Base-by-base conservation (phyloP, 352 stramenopile genomes). In the Phytophthora ohioensis region DNA sequence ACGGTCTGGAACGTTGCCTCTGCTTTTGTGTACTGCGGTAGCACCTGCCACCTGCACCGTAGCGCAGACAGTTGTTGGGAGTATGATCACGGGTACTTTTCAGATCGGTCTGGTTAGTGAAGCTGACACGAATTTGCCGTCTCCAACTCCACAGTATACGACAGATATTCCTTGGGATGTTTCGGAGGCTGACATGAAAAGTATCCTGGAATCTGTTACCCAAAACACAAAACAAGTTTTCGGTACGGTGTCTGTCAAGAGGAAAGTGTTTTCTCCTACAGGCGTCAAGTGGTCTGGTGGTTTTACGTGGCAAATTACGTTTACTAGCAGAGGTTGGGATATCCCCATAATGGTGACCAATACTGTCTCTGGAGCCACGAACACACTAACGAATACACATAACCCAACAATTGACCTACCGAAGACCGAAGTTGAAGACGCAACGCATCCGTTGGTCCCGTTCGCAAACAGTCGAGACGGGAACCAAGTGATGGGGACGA, bases 281-380 rank as follows among this genome's bases (percentile, higher is more conserved):
- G 83, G 74, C 2, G 84, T 85, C 57, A 92, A 97, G 46, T 99
- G 95, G 95, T 98, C 91, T 5, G 97, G 97, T 13, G 92, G 93
- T 3, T 99, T 98, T 64, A 91, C 88, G 27, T 99, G 96, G 96
- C 87, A 90, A 30, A 93, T 99, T 60, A 97, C 94, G 21, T 99
- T 98, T 59, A 84, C 81, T 2, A 87, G 76, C 49, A 78, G 90
- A 1, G 79, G 85, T 2, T 84, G 92, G 72, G 85, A 98, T 66
- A 91, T 98, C 52, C 95, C 94, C 3, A 87, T 59, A 17, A 91
- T 98, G 79, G 74, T 48, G 2, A 67, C 79, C 5, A 51, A n/a
- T 30, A 66, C 21, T 35, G 38, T 54, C 11, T n/a, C 41, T 45
- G 27, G 38, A 17, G 41, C 3, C 2, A 49, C 31, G 39, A 56